Evolutionary conservation across 169 alveolate species (phyloP), one percentile per base, ranked within the genome.

Genomic region (Plasmodium adleri): DNA sequence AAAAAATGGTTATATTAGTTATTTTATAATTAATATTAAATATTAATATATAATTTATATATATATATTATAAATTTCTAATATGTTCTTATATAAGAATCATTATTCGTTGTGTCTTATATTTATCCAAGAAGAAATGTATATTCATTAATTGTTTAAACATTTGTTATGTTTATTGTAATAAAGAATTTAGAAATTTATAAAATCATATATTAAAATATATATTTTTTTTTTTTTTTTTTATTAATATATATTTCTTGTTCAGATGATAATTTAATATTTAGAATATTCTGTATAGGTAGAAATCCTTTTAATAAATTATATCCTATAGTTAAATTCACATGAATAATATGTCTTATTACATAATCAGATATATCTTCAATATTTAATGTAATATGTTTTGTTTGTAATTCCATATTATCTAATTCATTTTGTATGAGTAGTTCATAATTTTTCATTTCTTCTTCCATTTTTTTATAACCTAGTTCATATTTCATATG

Each of bases 391-490:
- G 24, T 56, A 32, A 54, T 73, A 9, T 24, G 4, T 28, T 73
- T n/a, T 15, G 28, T 73, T 73, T 73, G n/a, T 15, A 24, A 4
- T 20, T 3, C 28, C 32, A 56, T 20, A 58, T 13, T 54, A 12
- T 73, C 28, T 73, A 73, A 28, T 13, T 73, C 58, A 13, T 73
- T 43, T 73, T 73, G 49, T 24, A 73, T 73, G n/a, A 13, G 1
- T 26, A 56, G 17, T 73, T 73, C 60, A 73, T 10, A 72, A 72
- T 26, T 73, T 56, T 54, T 56, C 28, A 54, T 52, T 58, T 73
- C 72, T 73, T 28, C 24, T 73, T 73, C 87, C 72, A 73, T 17
- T 73, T 73, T 10, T 56, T 73, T 59, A 15, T 22, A 58, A n/a
- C 28, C 56, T 56, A 28, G 24, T 13, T 73, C 72, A 56, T 73